These are phyloP conservation scores for Lentinula novae-zelandiae DNA, from an alignment of 1,284 basidiomycete genomes.

Conservation along the genomic window DNA sequence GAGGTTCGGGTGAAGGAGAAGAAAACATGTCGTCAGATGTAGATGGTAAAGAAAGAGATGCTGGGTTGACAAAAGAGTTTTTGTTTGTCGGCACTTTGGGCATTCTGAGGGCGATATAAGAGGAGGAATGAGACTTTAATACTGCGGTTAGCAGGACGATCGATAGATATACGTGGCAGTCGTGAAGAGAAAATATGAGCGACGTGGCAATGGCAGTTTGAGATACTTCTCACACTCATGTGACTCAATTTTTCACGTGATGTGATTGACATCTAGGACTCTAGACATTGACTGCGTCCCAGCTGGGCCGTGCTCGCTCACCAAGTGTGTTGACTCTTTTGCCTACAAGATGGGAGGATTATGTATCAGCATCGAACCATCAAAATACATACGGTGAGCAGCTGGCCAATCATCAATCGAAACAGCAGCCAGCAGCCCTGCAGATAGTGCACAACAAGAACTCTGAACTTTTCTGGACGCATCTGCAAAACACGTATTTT, in stretches of 20 bases:
- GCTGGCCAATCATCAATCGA: no score
- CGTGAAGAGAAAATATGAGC: not conserved
- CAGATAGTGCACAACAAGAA: no score
- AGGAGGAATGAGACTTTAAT: constrained; percentile 1
- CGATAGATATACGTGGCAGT: constrained; percentile 9
- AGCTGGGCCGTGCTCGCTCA: no score
- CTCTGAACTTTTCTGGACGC: no score
- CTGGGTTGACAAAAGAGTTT: constrained; percentile 33
- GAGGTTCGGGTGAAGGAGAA: constrained; percentile 26
- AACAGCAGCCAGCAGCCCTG: no score
- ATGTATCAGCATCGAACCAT: no score
- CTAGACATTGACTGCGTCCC: no score
- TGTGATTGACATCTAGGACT: not conserved
- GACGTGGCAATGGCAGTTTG: not conserved
- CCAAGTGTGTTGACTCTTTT: no score
- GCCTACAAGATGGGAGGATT: no score
- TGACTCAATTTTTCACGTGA: not conserved
- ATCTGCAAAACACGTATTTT: no score
- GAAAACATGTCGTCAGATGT: constrained; percentile 19
- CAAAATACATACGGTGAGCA: no score
- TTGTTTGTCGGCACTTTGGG: constrained; percentile 11
- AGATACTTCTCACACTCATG: not conserved
- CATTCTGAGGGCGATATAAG: constrained; percentile 14
- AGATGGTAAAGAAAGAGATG: constrained; percentile 34
- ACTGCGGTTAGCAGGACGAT: constrained; percentile 11